phyloP scores from a whole-genome alignment of 305 asterid species.

The Fraxinus ornus region DNA sequence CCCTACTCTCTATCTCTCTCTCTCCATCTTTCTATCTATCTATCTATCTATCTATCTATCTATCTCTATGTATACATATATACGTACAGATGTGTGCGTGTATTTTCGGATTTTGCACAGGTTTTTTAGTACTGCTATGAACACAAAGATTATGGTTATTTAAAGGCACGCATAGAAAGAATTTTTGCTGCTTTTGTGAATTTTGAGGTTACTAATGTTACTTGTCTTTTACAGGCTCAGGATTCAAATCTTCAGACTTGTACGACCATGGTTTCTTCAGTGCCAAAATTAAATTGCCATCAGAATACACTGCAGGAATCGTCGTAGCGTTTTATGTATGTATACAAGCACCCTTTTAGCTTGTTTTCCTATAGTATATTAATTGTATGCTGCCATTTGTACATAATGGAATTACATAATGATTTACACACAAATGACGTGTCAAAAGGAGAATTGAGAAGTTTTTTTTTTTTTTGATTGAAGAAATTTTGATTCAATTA shows the following conservation, averaged over 20 bases:
- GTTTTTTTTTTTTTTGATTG: too few species aligned
- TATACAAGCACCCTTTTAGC: not conserved
- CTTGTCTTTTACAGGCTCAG: slow-evolving; percentile 57
- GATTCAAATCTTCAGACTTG: slow-evolving; percentile 77
- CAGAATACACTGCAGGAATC: slow-evolving; percentile 85
- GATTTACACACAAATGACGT: too few species aligned
- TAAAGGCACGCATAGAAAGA: too few species aligned
- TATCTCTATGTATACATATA: too few species aligned
- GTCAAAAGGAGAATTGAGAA: too few species aligned
- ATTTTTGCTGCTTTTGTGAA: not conserved
- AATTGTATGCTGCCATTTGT: too few species aligned
- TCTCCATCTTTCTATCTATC: not conserved
- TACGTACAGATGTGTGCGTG: too few species aligned
- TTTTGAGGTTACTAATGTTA: not conserved
- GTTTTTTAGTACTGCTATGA: not conserved
- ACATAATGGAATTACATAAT: too few species aligned
- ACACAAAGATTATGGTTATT: not conserved
- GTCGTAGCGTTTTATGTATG: slow-evolving; percentile 96
- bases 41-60: too few species aligned
- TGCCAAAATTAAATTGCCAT: slow-evolving; percentile 81
- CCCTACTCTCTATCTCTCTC: not conserved
- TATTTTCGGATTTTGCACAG: not conserved
- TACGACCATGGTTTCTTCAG: slow-evolving; percentile 88
- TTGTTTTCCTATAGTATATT: too few species aligned
- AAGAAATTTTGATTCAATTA: too few species aligned